Evolutionary conservation across 352 stramenopile species (phyloP).

Genomic region (Pythium chondricola): DNA sequence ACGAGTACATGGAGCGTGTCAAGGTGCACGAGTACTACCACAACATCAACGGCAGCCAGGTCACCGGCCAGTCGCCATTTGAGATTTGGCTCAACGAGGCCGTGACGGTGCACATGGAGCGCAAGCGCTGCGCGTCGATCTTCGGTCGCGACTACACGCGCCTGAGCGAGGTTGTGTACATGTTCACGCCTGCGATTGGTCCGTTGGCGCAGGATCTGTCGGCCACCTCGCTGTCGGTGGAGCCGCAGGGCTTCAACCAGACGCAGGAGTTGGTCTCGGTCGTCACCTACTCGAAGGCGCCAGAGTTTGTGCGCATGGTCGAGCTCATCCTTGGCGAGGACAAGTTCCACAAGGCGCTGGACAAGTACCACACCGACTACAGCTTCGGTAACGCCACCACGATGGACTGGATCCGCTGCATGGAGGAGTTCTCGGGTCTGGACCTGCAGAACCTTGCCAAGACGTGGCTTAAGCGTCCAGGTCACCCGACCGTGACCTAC

Average conservation of each 20-base stretch:
- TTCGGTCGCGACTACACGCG: constrained; percentile 70
- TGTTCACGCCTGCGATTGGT: constrained; percentile 68
- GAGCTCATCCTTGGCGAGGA: constrained; percentile 56
- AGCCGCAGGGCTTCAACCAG: constrained; percentile 73
- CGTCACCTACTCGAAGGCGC: constrained; percentile 75
- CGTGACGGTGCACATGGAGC: constrained; percentile 77
- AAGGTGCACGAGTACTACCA: constrained; percentile 84
- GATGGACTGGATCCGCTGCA: constrained; percentile 73
- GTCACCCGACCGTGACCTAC: constrained; percentile 62
- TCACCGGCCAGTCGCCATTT: constrained; percentile 75
- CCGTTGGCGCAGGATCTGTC: constrained; percentile 63
- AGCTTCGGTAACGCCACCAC: constrained; percentile 62
- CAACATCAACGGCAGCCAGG: constrained; percentile 77
- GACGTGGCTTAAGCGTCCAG: constrained; percentile 69
- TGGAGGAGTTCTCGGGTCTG: constrained; percentile 62
- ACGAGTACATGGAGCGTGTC: constrained; percentile 81
- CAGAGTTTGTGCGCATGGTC: constrained; percentile 76
- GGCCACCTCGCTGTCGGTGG: constrained; percentile 59
- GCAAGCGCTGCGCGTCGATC: constrained; percentile 53
- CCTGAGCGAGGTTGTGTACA: constrained; percentile 64
- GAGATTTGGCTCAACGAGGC: constrained; percentile 82
- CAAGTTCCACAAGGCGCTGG: constrained; percentile 68
- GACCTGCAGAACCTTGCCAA: constrained; percentile 61
- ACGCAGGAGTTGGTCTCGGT: constrained; percentile 74
- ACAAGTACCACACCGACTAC: constrained; percentile 78